These are phyloP conservation scores for Casuarina glauca DNA, from an alignment of 306 rosid genomes.

Conservation along the genomic window DNA sequence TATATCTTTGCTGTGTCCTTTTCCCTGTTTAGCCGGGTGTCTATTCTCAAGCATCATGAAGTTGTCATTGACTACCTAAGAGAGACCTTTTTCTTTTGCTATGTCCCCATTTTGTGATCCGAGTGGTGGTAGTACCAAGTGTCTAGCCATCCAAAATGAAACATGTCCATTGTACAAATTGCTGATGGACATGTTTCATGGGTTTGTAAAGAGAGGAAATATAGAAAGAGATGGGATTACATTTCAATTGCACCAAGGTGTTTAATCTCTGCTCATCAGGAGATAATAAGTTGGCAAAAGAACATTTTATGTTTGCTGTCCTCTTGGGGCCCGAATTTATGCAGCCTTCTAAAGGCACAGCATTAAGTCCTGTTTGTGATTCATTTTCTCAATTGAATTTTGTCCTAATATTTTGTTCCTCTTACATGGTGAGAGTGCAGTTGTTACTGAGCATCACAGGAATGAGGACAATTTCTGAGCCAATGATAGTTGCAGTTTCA, in stretches of 20 bases:
- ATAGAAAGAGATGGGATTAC: background rate
- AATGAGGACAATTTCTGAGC: background rate
- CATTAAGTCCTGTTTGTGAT: background rate
- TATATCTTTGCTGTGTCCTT: background rate
- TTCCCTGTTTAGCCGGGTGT: background rate
- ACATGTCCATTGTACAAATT: background rate
- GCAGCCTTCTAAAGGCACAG: background rate
- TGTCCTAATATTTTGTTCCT: background rate
- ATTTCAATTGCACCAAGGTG: background rate
- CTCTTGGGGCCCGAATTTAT: background rate
- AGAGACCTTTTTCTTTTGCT: background rate
- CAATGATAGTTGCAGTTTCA: conserved; percentile 7
- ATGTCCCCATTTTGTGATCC: background rate
- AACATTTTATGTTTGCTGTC: background rate
- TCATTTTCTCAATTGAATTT: background rate
- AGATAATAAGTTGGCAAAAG: background rate
- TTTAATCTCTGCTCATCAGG: background rate
- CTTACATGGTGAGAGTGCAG: background rate
- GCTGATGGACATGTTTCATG: background rate
- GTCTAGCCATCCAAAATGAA: background rate
- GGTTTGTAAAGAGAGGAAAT: background rate
- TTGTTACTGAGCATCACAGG: conserved; percentile 5
- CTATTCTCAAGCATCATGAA: background rate
- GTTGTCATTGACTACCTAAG: background rate
- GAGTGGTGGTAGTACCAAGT: background rate